Evolutionary conservation across 768 basidiomycete genomes (phyloP).

Genomic region (Serendipita sp.): DNA sequence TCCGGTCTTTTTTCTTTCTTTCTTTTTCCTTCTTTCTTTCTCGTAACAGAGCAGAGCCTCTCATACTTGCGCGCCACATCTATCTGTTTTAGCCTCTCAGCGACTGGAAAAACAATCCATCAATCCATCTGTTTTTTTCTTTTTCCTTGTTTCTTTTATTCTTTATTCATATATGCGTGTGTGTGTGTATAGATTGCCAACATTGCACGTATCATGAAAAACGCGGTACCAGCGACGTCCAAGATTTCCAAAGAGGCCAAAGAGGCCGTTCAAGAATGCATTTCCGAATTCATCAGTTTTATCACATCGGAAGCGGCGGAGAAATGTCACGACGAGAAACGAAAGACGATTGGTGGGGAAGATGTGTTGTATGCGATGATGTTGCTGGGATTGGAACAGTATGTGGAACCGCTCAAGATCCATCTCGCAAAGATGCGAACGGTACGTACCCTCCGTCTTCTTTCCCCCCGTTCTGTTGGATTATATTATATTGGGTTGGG

Average conservation of each 20-base stretch:
- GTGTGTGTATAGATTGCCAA: slow-evolving; percentile 67
- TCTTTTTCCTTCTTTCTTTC: too few species aligned
- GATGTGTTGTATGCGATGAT: slow-evolving; percentile 94
- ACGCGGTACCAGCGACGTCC: slow-evolving; percentile 70
- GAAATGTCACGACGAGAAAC: slow-evolving; percentile 82
- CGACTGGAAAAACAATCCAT: too few species aligned
- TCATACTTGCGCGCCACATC: too few species aligned
- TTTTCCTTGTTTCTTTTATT: too few species aligned
- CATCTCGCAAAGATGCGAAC: slow-evolving; percentile 81
- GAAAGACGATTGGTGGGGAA: slow-evolving; percentile 96
- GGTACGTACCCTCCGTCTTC: slow-evolving; percentile 23
- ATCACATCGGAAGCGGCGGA: slow-evolving; percentile 95
- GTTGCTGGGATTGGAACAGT: slow-evolving; percentile 85
- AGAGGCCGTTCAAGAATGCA: slow-evolving; percentile 96
- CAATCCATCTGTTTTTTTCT: too few species aligned
- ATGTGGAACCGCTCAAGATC: slow-evolving; percentile 81
- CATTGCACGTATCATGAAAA: slow-evolving; percentile 95
- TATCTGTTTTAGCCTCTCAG: too few species aligned
- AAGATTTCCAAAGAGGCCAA: slow-evolving; percentile 98
- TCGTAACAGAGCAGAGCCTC: too few species aligned
- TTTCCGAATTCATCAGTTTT: slow-evolving; percentile 95
- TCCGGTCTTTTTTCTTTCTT: too few species aligned
- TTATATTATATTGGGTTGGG: too few species aligned
- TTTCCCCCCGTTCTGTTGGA: neutral
- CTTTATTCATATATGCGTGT: too few species aligned